These are phyloP conservation scores for Hericium erinaceus DNA, from an alignment of 768 basidiomycete genomes.

Conservation along the genomic window DNA sequence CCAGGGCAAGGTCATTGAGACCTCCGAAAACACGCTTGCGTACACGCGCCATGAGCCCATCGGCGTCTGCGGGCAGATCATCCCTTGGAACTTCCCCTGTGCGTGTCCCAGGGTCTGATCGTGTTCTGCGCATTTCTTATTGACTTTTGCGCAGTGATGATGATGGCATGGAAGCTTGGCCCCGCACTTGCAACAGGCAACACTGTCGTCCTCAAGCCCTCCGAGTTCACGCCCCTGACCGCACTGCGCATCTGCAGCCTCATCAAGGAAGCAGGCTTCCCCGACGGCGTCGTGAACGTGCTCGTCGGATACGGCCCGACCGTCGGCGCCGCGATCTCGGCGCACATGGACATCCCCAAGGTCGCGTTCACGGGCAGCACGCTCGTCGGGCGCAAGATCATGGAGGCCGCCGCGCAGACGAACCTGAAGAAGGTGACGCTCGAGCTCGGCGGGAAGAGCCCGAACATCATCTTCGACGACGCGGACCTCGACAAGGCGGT, in stretches of 20 bases:
- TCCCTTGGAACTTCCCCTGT: constrained; percentile 62
- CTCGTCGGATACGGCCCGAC: constrained; percentile 44
- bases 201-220: constrained; percentile 56
- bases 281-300: constrained; percentile 54
- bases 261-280: constrained; percentile 50
- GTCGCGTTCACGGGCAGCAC: constrained; percentile 68
- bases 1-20: constrained; percentile 68
- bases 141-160: constrained; percentile 26
- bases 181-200: constrained; percentile 60
- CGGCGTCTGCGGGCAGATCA: constrained; percentile 48
- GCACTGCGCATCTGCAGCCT: constrained; percentile 38
- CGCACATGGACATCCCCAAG: constrained; percentile 53
- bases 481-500: constrained; percentile 51
- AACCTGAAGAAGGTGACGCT: constrained; percentile 67
- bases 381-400: constrained; percentile 50
- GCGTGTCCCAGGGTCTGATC: constrained; percentile 3
- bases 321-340: constrained; percentile 48
- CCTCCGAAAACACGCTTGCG: constrained; percentile 34
- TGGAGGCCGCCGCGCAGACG: constrained; percentile 46
- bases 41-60: constrained; percentile 58
- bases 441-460: constrained; percentile 65
- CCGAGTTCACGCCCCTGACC: constrained; percentile 52
- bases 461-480: constrained; percentile 53
- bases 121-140: background rate
- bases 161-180: constrained; percentile 53